Percentiles rank a stretch among this genome's conserved stretches.
Conservation (phyloP, 2,329 filamentous ascomycete genomes). For the Aciculosporium take region DNA sequence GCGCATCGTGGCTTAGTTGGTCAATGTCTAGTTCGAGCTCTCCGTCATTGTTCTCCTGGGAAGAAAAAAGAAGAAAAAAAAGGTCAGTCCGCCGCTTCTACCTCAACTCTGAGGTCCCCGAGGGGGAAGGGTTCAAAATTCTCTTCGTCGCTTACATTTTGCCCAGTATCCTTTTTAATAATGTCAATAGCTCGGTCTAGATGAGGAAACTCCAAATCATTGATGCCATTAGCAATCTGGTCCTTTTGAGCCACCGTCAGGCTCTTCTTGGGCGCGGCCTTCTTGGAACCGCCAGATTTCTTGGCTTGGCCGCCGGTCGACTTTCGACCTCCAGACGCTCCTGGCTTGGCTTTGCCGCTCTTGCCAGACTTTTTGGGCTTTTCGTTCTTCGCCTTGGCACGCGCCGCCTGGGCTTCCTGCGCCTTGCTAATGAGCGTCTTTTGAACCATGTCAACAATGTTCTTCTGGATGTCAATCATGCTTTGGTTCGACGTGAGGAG, state of each 20-base stretch:
- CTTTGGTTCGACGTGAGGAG: conserved; percentile 36
- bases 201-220: conserved; percentile 61
- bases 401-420: conserved; percentile 39
- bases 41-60: conserved; percentile 42
- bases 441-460: conserved; percentile 51
- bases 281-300: conserved; percentile 28
- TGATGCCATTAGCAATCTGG: conserved; percentile 75
- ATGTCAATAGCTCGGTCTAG: conserved; percentile 74
- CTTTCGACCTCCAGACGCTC: conserved; percentile 28
- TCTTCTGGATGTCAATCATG: conserved; percentile 42
- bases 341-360: conserved; percentile 38
- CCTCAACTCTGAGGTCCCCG: too few species aligned
- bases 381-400: conserved; percentile 35
- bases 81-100: conserved; percentile 2
- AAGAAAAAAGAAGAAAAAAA: conserved; percentile 4
- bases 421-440: conserved; percentile 62
- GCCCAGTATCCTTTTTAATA: conserved; percentile 75
- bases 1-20: conserved; percentile 38
- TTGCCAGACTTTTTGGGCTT: conserved; percentile 47
- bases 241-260: conserved; percentile 76
- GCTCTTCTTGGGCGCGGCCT: conserved; percentile 30
- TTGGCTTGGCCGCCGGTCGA: conserved; percentile 21
- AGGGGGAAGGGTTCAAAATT: too few species aligned
- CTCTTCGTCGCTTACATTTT: conserved; percentile 41
- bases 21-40: conserved; percentile 48